phyloP scores from a whole-genome alignment of 2,329 filamentous ascomycete genomes.

The Epichloe gansuensis region DNA sequence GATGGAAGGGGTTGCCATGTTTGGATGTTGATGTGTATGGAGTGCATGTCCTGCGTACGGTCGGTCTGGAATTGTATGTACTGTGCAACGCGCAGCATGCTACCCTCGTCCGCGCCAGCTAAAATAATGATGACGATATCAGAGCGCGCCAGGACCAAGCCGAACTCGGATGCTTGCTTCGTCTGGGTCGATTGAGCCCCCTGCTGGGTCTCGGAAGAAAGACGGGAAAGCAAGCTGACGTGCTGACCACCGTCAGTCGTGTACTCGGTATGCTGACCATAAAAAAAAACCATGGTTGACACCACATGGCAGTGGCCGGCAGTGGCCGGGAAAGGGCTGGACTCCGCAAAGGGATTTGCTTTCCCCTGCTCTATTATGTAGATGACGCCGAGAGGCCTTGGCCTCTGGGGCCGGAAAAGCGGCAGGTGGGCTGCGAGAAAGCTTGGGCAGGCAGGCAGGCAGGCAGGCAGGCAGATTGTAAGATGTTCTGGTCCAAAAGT shows the following conservation, averaged over 20 bases:
- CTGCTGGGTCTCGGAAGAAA: background rate
- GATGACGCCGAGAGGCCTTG: constrained; percentile 1
- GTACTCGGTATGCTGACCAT: no score
- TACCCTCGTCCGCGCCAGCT: background rate
- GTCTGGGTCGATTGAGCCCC: background rate
- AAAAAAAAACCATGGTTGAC: no score
- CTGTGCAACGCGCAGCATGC: background rate
- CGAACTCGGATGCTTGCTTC: constrained; percentile 3
- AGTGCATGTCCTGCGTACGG: background rate
- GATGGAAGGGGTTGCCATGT: background rate
- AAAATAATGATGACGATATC: background rate
- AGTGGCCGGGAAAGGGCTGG: no score
- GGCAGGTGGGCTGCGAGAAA: constrained; percentile 2
- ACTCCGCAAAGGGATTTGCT: background rate
- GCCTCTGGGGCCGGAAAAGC: constrained; percentile 1
- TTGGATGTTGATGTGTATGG: background rate
- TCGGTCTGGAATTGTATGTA: background rate
- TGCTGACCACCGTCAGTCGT: no score
- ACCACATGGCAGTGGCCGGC: background rate
- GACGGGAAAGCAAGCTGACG: background rate
- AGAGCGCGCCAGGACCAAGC: background rate
- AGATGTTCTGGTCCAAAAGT: background rate
- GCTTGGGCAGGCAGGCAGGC: background rate
- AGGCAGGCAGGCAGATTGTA: no score
- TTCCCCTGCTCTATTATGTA: background rate